These are phyloP conservation scores for Hypomontagnella submonticulosa DNA, from an alignment of 495 filamentous ascomycete species.

Conservation along the genomic window DNA sequence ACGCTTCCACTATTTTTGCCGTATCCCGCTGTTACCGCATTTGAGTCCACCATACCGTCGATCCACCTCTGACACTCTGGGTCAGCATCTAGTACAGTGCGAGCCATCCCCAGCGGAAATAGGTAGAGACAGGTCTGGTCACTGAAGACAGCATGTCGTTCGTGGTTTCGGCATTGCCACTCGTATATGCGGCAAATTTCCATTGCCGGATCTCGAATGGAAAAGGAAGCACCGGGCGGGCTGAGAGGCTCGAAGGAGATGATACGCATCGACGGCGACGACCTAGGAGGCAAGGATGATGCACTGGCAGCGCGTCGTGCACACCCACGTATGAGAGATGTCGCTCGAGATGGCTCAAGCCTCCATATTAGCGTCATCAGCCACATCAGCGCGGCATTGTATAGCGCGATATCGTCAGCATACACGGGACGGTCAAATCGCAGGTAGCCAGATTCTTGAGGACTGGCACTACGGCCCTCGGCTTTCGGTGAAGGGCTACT, in stretches of 20 bases:
- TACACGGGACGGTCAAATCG: slow-evolving; percentile 27
- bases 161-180: slow-evolving; percentile 37
- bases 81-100: slow-evolving; percentile 31
- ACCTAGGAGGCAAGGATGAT: slow-evolving; percentile 7
- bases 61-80: slow-evolving; percentile 31
- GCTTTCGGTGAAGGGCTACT: neutral
- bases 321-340: slow-evolving; percentile 25
- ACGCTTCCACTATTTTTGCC: slow-evolving; percentile 31
- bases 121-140: slow-evolving; percentile 41
- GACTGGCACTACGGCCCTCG: neutral
- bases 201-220: slow-evolving; percentile 38
- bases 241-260: slow-evolving; percentile 35
- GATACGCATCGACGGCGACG: slow-evolving; percentile 1
- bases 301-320: slow-evolving; percentile 22
- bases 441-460: slow-evolving; percentile 7
- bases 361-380: slow-evolving; percentile 42
- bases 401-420: slow-evolving; percentile 37
- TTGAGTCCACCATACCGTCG: slow-evolving; percentile 33
- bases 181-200: slow-evolving; percentile 41
- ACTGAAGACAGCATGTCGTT: slow-evolving; percentile 15
- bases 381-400: slow-evolving; percentile 40
- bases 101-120: slow-evolving; percentile 41
- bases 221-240: slow-evolving; percentile 26
- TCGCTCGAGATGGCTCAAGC: slow-evolving; percentile 26
- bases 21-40: slow-evolving; percentile 32